phyloP scores from a whole-genome alignment of 2,329 filamentous ascomycete genomes.

The Cylindrodendrum hubeiense region DNA sequence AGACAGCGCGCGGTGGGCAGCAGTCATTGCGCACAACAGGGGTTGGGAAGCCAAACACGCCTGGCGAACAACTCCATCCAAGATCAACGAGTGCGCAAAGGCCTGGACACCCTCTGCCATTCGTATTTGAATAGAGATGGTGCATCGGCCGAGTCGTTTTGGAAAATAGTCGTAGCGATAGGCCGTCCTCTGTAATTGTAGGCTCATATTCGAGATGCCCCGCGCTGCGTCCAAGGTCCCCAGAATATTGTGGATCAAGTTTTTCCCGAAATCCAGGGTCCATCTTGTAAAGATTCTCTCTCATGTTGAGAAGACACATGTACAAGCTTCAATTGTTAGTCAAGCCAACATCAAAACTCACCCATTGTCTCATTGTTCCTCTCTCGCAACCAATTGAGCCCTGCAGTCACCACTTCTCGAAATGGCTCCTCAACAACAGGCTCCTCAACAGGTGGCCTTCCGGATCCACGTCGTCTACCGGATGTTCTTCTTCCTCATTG shows the following conservation, averaged over 20 bases:
- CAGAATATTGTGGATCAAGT: constrained; percentile 39
- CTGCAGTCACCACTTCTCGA: not conserved
- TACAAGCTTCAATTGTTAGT: constrained; percentile 9
- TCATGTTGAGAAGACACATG: not conserved
- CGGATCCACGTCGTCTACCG: constrained; percentile 73
- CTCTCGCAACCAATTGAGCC: not conserved
- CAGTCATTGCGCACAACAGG: not conserved
- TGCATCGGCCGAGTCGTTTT: not conserved
- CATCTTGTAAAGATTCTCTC: not conserved
- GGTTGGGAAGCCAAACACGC: not conserved
- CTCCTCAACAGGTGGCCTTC: constrained; percentile 53
- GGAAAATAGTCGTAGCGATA: not conserved
- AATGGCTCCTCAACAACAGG: constrained; percentile 42
- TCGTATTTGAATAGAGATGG: not conserved
- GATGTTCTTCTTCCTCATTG: constrained; percentile 81
- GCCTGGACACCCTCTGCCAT: not conserved
- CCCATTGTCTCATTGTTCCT: not conserved
- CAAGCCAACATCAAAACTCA: not conserved
- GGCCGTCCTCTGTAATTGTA: not conserved
- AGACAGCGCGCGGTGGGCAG: not conserved
- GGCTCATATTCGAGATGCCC: not conserved
- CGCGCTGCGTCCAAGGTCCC: not conserved
- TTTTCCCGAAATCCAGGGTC: constrained; percentile 38
- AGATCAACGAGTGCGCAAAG: not conserved
- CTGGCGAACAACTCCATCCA: not conserved